Evolutionary conservation across 2,329 filamentous ascomycete genomes (phyloP), one percentile per base, ranked within the genome.

Genomic region (Aspergillus persii): DNA sequence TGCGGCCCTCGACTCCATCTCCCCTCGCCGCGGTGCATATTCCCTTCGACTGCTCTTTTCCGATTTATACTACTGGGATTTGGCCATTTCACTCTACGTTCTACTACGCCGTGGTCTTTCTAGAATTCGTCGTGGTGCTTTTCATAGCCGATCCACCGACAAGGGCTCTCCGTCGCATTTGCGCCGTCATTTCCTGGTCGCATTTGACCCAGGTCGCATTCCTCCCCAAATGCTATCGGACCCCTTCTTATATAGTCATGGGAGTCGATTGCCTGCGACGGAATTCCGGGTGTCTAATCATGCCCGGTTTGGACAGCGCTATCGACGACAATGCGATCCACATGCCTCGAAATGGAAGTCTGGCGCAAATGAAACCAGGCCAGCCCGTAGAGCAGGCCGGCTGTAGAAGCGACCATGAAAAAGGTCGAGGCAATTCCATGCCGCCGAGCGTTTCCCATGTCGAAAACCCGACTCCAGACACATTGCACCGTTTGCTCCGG

Each of bases 201-300:
- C 39, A 47, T 54, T 54, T 41, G 30, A 47, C 53, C 41, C 53
- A 39, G 53, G 33, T 54, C 53, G 53, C 53, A 54, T 54, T 54
- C 44, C 51, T 27, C 27, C 53, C 41, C 44, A 26, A 31, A n/a
- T 29, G 53, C 36, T 41, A 48, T 48, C n/a, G 29, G 9, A 29
- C 8, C 7, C 6, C 53, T 23, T 11, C 53, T 47, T 8, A 26
- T 15, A 27, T 47, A 26, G 39, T 29, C 39, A 47, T 47, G 26
- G 30, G 53, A 18, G 36, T 41, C 15, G 12, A 54, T 12, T 18
- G 33, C 33, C 23, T 36, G 27, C 49, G 44, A 58, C 57, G 23
- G 44, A 27, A 36, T 51, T 51, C 53, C 41, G 46, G 33, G 36
- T 46, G 39, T 48, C 52, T 50, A 54, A 39, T 18, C 5, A n/a